Evolutionary conservation across 768 basidiomycete species (phyloP), one percentile per base, ranked within the genome.

Genomic region (Thelephora ganbajun): DNA sequence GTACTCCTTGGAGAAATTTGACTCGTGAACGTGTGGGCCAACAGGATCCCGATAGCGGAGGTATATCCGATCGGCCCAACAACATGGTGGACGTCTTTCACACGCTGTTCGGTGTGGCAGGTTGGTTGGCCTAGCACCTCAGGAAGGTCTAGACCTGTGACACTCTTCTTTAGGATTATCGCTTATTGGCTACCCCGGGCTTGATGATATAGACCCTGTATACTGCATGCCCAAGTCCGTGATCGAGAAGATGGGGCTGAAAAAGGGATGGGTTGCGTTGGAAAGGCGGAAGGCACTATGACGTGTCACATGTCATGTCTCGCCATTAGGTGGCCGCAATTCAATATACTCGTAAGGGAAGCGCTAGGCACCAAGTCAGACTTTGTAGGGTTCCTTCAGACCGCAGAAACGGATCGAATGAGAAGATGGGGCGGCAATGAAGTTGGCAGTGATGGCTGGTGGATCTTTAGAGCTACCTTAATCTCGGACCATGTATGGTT

Each of bases 1-100:
- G 26, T 19, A 37, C 5, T n/a, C 37, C 16, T 20, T 14, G 2
- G 19, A 23, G 16, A 23, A 26, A 13, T 13, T 26, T 6, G 12
- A 11, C 16, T 46, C 30, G 26, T 9, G 9, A 30, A 4, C 26
- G 9, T 9, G 9, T 30, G 26, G 9, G 26, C 4, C 5, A 30
- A 30, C 66, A 98, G 83, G 96, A 98, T 57, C 67, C 73, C 0
- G 93, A 98, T 53, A 75, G 69, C 5, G 96, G 96, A 2, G 96
- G 96, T 0, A 96, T 98, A 22, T 83, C 92, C 0, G 96, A 99
- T 62, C 68, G 96, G 39, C 88, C 90, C 0, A 92, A 88, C 0
- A 80, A 99, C 61, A 83, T 92, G 76, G 79, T 79, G 1, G 96
- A 99, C 57, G 93, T 99, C n/a, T 99, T 96, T 63, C 94, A 99